Evolutionary conservation across 441 rosid genomes (phyloP).

Genomic region (Rhodomyrtus psidioides): DNA sequence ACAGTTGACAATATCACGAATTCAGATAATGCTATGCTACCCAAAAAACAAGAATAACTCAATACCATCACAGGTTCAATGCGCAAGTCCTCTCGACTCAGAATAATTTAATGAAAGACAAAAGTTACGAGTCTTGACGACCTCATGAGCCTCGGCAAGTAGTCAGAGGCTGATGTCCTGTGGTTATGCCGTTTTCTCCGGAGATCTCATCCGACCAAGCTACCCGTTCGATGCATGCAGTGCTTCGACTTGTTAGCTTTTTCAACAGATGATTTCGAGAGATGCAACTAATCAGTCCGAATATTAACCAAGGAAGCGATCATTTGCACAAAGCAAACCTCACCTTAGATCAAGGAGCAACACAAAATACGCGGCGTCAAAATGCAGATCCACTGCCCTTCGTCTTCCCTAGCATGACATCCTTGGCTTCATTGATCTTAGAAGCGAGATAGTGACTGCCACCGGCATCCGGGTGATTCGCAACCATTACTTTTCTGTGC

Average conservation of each 20-base stretch:
- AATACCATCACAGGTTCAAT: background rate
- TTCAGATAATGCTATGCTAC: background rate
- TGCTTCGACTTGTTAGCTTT: background rate
- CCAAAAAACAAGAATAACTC: background rate
- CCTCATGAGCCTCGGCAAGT: background rate
- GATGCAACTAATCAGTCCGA: background rate
- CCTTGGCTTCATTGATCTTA: constrained; percentile 13
- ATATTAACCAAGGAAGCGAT: background rate
- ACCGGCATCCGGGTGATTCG: constrained; percentile 11
- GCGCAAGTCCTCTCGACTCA: background rate
- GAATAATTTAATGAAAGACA: background rate
- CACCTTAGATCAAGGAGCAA: background rate
- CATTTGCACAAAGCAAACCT: background rate
- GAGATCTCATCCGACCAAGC: background rate
- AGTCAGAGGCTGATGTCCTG: background rate
- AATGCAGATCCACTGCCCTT: constrained; percentile 10
- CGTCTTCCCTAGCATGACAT: constrained; percentile 9
- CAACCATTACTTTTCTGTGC: constrained; percentile 13
- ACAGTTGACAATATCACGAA: background rate
- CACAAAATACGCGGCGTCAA: background rate
- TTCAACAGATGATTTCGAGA: background rate
- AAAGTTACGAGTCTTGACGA: background rate
- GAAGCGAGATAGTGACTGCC: constrained; percentile 15
- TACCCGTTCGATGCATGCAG: background rate
- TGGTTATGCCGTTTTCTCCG: background rate